Base-by-base conservation (phyloP, 2,329 filamentous ascomycete genomes). In the Ophiostoma quercus region DNA sequence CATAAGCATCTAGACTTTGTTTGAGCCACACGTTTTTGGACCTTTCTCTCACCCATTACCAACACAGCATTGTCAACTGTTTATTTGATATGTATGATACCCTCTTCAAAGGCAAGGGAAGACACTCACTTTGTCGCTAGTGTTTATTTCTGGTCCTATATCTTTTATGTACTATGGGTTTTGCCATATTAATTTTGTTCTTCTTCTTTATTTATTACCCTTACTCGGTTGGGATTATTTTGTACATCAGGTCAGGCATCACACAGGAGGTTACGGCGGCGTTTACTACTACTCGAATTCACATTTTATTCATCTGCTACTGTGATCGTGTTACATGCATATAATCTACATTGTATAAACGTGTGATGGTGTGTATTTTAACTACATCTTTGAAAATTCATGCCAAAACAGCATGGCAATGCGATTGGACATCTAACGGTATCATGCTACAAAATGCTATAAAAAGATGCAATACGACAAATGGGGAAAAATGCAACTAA, bases 51-150 rank as follows among this genome's bases (percentile, higher is more conserved):
- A 4, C 7, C 12, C 39, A 11, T 43, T 29, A 43, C 39, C 22
- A 57, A 22, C n/a, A 37, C 29, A 16, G 60, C 39, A 65, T 65
- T 25, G 62, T 22, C 60, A 22, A 25, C 9, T 12, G n/a, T 39
- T 39, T 63, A 16, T 16, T 25, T 57, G 51, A 63, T 39, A 62
- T 63, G 60, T 37, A 63, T 63, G 60, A 63, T 63, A 63, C 60
- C 60, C 60, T 63, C 29, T 12, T 12, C 43, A 47, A 9, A 47
- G 43, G 6, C 16, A 47, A 47, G 19, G 7, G 16, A 47, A 19
- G 43, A n/a, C 43, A n/a, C 43, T 47, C 16, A 47, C 43, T 47
- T 47, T n/a, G 43, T 47, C 43, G 43, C 16, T 16, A 19, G 3
- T 47, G 14, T n/a, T 19, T 19, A 47, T 39, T 63, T 1, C 32